Evolutionary conservation across 164 flowering plant species (phyloP), one percentile per base, ranked within the genome.

Genomic region (Platanus orientalis): DNA sequence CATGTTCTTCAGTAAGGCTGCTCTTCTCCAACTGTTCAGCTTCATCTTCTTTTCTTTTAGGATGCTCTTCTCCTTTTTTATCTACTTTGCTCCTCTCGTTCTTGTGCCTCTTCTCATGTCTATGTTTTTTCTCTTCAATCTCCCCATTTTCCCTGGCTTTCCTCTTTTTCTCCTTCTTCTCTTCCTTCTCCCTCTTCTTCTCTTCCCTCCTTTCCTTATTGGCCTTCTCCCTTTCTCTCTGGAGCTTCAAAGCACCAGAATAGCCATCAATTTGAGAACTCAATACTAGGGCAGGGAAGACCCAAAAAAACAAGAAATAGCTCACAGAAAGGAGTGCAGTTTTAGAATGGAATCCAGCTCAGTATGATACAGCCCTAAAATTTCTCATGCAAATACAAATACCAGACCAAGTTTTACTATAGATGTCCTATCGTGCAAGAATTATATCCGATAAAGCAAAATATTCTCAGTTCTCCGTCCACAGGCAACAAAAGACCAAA

Each of bases 171-270:
- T 59, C 58, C 28, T 42, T 49, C 44, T 65, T 54, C 29, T 61
- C 67, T 50, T 68, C 60, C 54, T 32, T 60, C 39, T 58, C 53
- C 47, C 59, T 56, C 63, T 67, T 78, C 70, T 70, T 76, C 64
- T 70, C 65, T 49, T 70, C 70, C 42, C 58, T 73, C 55, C 52
- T 72, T 69, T 74, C 78, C 58, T 60, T 67, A 65, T 73, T 64
- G n/a, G 67, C 64, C 64, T 75, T 76, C 49, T 76, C 76, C 51
- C 32, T 74, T 62, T 80, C 80, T 59, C 56, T 80, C 72, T 84
- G 85, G 78, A 82, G 81, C 83, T 81, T 82, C 79, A 69, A 29
- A 71, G 75, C 73, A 84, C 85, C 84, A 82, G 69, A 72, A 65
- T 44, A 72, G 71, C 68, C 45, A 58, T 75, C 68, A 71, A 50